These are phyloP conservation scores for Juglanconis oblonga DNA, from an alignment of 2,329 filamentous ascomycete species.

Conservation along the genomic window DNA sequence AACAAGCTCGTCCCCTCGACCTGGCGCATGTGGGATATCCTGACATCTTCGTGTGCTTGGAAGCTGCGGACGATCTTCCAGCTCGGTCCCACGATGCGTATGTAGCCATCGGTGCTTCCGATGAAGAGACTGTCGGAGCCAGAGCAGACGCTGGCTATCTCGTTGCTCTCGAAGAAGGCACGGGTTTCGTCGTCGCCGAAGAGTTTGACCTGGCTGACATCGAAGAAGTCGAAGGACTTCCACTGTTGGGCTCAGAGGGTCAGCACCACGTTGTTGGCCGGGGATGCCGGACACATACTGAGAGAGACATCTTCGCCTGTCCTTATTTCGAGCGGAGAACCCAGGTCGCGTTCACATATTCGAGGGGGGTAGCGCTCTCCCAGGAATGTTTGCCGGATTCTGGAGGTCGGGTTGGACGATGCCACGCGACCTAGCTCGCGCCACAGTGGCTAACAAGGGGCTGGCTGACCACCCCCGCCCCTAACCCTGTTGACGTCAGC, in stretches of 20 bases:
- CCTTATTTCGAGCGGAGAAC: not conserved
- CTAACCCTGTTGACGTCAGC: too few species aligned
- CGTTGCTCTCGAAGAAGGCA: constrained; percentile 76
- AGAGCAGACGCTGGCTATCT: constrained; percentile 79
- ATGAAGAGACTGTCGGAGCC: constrained; percentile 89
- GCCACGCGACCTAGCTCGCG: too few species aligned
- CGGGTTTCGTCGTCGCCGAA: constrained; percentile 71
- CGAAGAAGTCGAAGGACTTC: constrained; percentile 99
- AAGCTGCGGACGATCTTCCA: constrained; percentile 89
- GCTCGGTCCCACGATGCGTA: constrained; percentile 81
- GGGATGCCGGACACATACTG: not conserved
- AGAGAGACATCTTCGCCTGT: not conserved
- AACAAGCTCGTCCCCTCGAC: constrained; percentile 82
- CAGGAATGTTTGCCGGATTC: too few species aligned
- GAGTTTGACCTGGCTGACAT: constrained; percentile 80
- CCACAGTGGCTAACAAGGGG: too few species aligned
- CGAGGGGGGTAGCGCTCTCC: not conserved
- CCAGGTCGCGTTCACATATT: not conserved
- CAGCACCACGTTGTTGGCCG: not conserved
- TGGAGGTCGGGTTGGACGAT: too few species aligned
- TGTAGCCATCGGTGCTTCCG: constrained; percentile 77
- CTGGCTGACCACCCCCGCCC: too few species aligned
- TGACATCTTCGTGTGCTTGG: constrained; percentile 75
- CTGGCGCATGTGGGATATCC: constrained; percentile 89
- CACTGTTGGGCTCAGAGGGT: constrained; percentile 56